These are phyloP conservation scores for Scedosporium apiospermum DNA, from an alignment of 2,329 filamentous ascomycete species.

Conservation along the genomic window DNA sequence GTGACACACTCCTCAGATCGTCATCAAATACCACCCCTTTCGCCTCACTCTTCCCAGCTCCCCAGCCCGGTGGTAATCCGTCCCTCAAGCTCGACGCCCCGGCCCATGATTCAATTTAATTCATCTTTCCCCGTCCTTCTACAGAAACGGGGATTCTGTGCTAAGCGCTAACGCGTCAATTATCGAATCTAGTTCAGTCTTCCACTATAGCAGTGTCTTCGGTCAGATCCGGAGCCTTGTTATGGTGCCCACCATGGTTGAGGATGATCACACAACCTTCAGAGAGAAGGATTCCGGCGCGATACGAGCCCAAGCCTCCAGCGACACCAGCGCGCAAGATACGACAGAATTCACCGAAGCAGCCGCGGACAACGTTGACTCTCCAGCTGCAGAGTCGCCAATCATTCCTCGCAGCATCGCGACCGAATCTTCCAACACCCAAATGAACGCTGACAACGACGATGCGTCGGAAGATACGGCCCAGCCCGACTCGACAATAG, in stretches of 20 bases:
- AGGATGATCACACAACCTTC: background rate
- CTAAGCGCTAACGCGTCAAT: background rate
- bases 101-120: background rate
- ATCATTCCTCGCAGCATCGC: no score
- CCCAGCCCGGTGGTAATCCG: background rate
- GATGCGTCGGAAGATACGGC: background rate
- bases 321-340: background rate
- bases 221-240: slow-evolving; percentile 11
- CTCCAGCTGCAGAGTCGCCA: no score
- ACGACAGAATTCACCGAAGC: background rate
- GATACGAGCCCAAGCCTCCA: background rate
- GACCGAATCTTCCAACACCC: background rate
- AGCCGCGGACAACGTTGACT: no score
- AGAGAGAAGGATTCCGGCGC: background rate
- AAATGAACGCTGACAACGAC: background rate
- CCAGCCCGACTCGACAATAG: no score
- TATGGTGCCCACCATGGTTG: background rate
- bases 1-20: background rate
- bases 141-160: background rate
- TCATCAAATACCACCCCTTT: background rate
- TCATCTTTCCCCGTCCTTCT: background rate
- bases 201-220: slow-evolving; percentile 17
- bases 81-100: background rate
- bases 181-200: slow-evolving; percentile 10
- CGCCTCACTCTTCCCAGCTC: background rate